These are phyloP conservation scores for Boeremia exigua DNA, from an alignment of 2,329 filamentous ascomycete species.

Conservation along the genomic window DNA sequence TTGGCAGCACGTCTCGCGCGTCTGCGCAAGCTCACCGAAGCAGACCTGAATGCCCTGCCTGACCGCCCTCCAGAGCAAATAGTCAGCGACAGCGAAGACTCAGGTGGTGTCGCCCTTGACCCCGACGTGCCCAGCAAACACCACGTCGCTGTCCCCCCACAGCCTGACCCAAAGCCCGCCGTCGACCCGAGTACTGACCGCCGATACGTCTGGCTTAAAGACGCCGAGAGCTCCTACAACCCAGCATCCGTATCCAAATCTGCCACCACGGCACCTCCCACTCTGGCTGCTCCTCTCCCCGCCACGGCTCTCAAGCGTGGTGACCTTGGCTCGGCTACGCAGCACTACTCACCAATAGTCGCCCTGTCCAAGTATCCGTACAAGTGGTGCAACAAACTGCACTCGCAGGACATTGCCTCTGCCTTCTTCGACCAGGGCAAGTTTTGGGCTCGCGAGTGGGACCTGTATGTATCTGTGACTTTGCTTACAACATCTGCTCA, in stretches of 20 bases:
- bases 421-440: constrained; percentile 64
- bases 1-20: constrained; percentile 31
- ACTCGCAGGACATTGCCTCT: constrained; percentile 57
- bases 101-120: constrained; percentile 32
- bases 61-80: constrained; percentile 19
- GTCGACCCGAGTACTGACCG: constrained; percentile 20
- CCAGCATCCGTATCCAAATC: constrained; percentile 13
- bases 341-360: constrained; percentile 51
- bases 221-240: constrained; percentile 33
- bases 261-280: neutral
- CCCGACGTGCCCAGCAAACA: constrained; percentile 20
- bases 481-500: constrained; percentile 25
- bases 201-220: constrained; percentile 31
- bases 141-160: neutral
- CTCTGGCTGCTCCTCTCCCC: constrained; percentile 16
- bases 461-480: constrained; percentile 67
- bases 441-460: constrained; percentile 70
- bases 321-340: constrained; percentile 39
- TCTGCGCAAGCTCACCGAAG: constrained; percentile 25
- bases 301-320: constrained; percentile 31
- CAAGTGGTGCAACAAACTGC: constrained; percentile 60
- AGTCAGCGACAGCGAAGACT: constrained; percentile 21
- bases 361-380: constrained; percentile 65
- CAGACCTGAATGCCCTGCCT: constrained; percentile 37
- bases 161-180: neutral